These are phyloP conservation scores for Acanthamoeba castellanii DNA, from an alignment of 208 protist genomes.

Conservation along the genomic window DNA sequence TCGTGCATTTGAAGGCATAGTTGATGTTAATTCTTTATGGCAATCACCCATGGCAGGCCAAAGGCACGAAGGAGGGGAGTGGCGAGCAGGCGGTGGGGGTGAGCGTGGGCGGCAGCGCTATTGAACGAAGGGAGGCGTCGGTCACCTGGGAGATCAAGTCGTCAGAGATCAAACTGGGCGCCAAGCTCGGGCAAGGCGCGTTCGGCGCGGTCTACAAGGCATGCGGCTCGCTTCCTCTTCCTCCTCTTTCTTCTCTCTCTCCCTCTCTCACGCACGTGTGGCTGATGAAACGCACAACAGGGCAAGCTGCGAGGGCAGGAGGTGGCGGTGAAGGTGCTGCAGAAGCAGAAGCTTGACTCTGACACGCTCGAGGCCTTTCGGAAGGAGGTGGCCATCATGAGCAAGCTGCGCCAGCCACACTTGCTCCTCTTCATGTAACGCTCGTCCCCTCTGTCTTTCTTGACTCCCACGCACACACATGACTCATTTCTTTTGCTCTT, in stretches of 20 bases:
- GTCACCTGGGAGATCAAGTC: conserved; percentile 60
- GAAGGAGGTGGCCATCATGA: conserved; percentile 62
- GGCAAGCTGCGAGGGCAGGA: conserved; percentile 45
- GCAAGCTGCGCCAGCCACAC: conserved; percentile 62
- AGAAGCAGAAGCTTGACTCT: conserved; percentile 44
- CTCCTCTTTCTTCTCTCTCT: conserved; percentile 14
- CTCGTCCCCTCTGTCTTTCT: background rate
- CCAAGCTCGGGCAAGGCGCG: conserved; percentile 44
- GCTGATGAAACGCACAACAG: background rate
- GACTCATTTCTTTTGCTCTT: background rate
- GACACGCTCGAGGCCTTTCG: conserved; percentile 28
- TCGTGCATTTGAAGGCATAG: too few relatives aligned
- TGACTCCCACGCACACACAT: background rate
- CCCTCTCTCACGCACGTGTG: background rate
- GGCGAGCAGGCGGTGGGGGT: background rate
- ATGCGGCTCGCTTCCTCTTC: background rate
- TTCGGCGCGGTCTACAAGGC: conserved; percentile 60
- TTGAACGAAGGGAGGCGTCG: background rate
- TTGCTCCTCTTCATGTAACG: conserved; percentile 60
- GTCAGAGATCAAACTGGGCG: conserved; percentile 42
- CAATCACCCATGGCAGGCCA: background rate
- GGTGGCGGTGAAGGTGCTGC: conserved; percentile 51
- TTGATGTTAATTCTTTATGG: too few relatives aligned
- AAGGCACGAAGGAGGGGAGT: background rate
- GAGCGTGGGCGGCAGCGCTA: background rate